Conservation (phyloP, 2,329 filamentous ascomycete species). For the Plenodomus biglobosus region DNA sequence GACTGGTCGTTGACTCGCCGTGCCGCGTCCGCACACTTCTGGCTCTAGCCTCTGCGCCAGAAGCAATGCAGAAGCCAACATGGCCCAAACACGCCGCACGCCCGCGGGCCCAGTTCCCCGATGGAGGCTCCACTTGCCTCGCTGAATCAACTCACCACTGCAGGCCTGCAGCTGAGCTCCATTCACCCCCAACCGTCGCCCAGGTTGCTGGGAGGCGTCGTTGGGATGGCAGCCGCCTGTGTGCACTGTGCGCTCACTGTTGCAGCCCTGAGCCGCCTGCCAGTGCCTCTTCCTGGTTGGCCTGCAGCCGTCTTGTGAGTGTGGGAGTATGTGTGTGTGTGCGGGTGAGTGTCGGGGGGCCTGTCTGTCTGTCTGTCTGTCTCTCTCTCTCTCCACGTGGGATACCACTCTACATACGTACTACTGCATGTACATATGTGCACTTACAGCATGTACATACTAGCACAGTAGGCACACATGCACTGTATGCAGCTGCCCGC, state of each 20-base stretch:
- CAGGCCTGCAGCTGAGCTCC: conserved; percentile 12
- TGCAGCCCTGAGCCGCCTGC: no score
- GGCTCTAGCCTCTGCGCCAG: conserved; percentile 29
- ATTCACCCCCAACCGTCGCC: conserved; percentile 27
- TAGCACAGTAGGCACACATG: no score
- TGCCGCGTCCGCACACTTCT: conserved; percentile 20
- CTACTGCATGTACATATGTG: no score
- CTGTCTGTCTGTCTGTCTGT: conserved; percentile 3
- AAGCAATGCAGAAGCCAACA: conserved; percentile 27
- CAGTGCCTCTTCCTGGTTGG: conserved; percentile 1
- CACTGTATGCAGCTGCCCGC: neutral
- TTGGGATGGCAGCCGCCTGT: neutral
- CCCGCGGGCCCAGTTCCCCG: conserved; percentile 27
- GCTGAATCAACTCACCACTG: conserved; percentile 19
- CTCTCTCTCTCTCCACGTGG: conserved; percentile 27
- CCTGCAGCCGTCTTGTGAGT: no score
- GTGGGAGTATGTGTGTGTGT: no score
- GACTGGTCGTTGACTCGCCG: conserved; percentile 17
- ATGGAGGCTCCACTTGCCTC: conserved; percentile 27
- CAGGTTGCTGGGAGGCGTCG: conserved; percentile 32
- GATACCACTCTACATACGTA: conserved; percentile 3
- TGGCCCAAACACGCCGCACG: neutral
- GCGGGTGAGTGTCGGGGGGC: no score
- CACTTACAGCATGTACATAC: no score
- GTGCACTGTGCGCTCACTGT: no score